Percentiles rank a stretch among this genome's conserved stretches.
These are phyloP conservation scores for Gossypium trilobum DNA, from an alignment of 441 rosid species.

Conservation along the genomic window DNA sequence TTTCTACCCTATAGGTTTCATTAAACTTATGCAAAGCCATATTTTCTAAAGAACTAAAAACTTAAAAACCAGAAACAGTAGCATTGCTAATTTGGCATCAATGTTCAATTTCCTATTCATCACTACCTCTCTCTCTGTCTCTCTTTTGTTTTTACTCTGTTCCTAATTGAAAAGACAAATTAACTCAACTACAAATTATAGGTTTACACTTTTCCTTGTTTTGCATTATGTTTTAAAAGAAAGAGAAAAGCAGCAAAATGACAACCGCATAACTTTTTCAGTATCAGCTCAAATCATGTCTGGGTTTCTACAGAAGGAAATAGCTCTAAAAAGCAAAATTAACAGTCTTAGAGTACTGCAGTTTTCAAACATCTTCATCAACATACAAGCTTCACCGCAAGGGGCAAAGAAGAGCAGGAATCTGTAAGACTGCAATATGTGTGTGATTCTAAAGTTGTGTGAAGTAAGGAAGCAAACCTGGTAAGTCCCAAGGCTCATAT, in stretches of 20 bases:
- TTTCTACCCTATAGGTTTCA: not conserved
- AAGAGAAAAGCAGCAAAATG: no score
- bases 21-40: not conserved
- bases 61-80: not conserved
- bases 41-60: not conserved
- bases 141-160: not conserved
- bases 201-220: not conserved
- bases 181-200: not conserved
- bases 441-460: not conserved
- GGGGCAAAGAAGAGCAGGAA: not conserved
- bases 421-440: no score
- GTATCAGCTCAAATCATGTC: not conserved
- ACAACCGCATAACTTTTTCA: not conserved
- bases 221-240: no score
- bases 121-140: not conserved
- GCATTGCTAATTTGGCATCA: not conserved
- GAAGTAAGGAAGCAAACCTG: constrained; percentile 32
- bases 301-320: not conserved
- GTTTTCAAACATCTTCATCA: constrained; percentile 1
- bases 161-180: not conserved
- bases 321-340: not conserved
- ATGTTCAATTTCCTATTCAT: not conserved
- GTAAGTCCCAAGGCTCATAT: constrained; percentile 81
- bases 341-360: not conserved
- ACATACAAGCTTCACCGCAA: not conserved